Conservation (phyloP, 2,329 filamentous ascomycete genomes). For the Botrytis sinoallii region DNA sequence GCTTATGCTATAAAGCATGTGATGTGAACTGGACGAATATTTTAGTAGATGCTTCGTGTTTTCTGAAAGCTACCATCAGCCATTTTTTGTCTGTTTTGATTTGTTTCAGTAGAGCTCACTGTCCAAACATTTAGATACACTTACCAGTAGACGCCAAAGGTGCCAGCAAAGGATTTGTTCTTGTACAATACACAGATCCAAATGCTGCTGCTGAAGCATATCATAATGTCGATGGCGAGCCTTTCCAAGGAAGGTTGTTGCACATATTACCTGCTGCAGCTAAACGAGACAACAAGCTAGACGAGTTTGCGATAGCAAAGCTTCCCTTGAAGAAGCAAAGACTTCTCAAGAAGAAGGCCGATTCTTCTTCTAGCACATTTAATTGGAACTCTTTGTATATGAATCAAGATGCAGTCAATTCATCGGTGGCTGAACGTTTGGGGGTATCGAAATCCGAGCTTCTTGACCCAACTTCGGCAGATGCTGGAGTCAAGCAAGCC, state of each 20-base stretch:
- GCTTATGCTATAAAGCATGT: conserved; percentile 85
- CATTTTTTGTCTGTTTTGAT: conserved; percentile 24
- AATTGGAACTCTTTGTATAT: conserved; percentile 99
- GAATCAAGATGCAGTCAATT: conserved; percentile 92
- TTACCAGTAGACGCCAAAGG: conserved; percentile 72
- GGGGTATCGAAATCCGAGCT: conserved; percentile 89
- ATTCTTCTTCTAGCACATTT: conserved; percentile 75
- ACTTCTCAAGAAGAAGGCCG: conserved; percentile 78
- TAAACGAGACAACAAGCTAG: conserved; percentile 77
- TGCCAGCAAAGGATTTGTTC: conserved; percentile 84
- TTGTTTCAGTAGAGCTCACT: conserved; percentile 30
- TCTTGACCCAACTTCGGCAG: conserved; percentile 90
- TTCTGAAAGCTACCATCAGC: conserved; percentile 53
- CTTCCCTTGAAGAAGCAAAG: conserved; percentile 93
- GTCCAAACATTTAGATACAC: conserved; percentile 68
- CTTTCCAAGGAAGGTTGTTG: conserved; percentile 87
- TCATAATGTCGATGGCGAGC: conserved; percentile 73
- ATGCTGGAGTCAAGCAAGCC: conserved; percentile 93
- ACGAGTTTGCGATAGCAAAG: conserved; percentile 88
- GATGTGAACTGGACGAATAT: conserved; percentile 94
- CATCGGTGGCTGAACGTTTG: conserved; percentile 80
- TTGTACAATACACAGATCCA: conserved; percentile 73
- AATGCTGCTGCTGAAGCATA: conserved; percentile 76
- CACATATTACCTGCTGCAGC: conserved; percentile 83
- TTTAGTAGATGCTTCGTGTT: conserved; percentile 99